These are phyloP conservation scores for Phlegmacium glaucopus DNA, from an alignment of 768 basidiomycete species.

Conservation along the genomic window DNA sequence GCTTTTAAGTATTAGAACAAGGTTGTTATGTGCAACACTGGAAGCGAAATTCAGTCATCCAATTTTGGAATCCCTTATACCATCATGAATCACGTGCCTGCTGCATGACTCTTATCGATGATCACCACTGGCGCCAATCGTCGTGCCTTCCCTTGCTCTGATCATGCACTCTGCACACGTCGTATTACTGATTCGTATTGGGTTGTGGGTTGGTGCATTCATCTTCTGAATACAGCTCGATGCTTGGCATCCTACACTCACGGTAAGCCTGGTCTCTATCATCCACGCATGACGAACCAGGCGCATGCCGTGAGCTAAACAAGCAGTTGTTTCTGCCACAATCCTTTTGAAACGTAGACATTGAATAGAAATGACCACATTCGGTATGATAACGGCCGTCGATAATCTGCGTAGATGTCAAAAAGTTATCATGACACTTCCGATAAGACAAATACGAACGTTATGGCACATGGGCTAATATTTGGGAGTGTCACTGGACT, in stretches of 20 bases:
- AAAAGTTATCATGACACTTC: slow-evolving; percentile 1
- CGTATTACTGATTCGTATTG: slow-evolving; percentile 64
- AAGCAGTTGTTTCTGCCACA: slow-evolving; percentile 62
- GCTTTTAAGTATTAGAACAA: too few relatives aligned
- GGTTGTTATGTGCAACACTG: too few relatives aligned
- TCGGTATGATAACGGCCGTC: slow-evolving; percentile 70
- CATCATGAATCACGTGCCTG: too few relatives aligned
- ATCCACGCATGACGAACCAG: slow-evolving; percentile 35
- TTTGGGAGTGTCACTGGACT: slow-evolving; percentile 14
- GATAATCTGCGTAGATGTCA: slow-evolving; percentile 52
- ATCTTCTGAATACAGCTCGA: slow-evolving; percentile 59
- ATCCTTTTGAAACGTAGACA: slow-evolving; percentile 68
- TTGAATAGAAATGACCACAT: slow-evolving; percentile 70
- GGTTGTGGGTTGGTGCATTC: slow-evolving; percentile 64
- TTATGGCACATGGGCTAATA: slow-evolving; percentile 65
- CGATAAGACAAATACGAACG: slow-evolving; percentile 35
- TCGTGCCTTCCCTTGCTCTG: slow-evolving; percentile 24
- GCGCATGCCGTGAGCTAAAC: slow-evolving; percentile 62
- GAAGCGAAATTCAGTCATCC: too few relatives aligned
- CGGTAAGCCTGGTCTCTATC: slow-evolving; percentile 1
- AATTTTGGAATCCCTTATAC: too few relatives aligned
- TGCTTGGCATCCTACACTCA: slow-evolving; percentile 48
- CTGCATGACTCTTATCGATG: neutral
- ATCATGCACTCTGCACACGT: slow-evolving; percentile 39
- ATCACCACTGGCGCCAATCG: slow-evolving; percentile 13